Conservation (phyloP, 2,329 filamentous ascomycete species). For the Venturia asperata region DNA sequence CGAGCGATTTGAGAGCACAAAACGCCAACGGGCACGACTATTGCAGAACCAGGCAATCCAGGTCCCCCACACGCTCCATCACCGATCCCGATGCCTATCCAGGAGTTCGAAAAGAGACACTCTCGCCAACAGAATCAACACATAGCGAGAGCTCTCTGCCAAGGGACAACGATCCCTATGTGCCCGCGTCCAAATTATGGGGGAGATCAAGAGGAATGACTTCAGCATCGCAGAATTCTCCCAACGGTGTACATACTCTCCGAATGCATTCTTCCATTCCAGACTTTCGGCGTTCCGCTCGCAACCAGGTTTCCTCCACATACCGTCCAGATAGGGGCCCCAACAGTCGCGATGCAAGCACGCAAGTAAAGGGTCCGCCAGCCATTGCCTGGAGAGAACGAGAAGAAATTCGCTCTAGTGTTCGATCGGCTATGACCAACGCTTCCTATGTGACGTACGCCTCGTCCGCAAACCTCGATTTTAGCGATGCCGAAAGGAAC, state of each 20-base stretch:
- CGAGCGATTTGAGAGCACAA: slow-evolving; percentile 6
- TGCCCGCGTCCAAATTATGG: not conserved
- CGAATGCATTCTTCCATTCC: slow-evolving; percentile 19
- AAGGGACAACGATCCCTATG: not conserved
- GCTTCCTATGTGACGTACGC: slow-evolving; percentile 41
- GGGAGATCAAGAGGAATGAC: slow-evolving; percentile 16
- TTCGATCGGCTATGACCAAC: slow-evolving; percentile 51
- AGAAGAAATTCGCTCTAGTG: slow-evolving; percentile 48
- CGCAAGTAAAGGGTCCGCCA: slow-evolving; percentile 5
- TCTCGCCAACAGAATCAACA: slow-evolving; percentile 8
- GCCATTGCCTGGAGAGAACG: slow-evolving; percentile 17
- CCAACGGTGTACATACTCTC: not conserved
- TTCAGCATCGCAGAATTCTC: slow-evolving; percentile 10
- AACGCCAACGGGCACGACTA: slow-evolving; percentile 3
- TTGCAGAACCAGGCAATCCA: not conserved
- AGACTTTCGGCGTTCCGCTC: slow-evolving; percentile 17
- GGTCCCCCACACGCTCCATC: slow-evolving; percentile 13
- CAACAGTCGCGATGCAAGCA: slow-evolving; percentile 12
- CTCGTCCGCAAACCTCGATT: slow-evolving; percentile 50
- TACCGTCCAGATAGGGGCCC: slow-evolving; percentile 19
- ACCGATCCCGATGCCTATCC: not conserved
- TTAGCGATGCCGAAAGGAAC: slow-evolving; percentile 68
- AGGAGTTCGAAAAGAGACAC: not conserved
- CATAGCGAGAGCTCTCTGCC: not conserved
- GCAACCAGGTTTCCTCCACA: slow-evolving; percentile 19